Percentiles rank a stretch among this genome's conserved stretches.
These are phyloP conservation scores for Aspergillus texensis DNA, from an alignment of 2,329 filamentous ascomycete species.

Conservation along the genomic window DNA sequence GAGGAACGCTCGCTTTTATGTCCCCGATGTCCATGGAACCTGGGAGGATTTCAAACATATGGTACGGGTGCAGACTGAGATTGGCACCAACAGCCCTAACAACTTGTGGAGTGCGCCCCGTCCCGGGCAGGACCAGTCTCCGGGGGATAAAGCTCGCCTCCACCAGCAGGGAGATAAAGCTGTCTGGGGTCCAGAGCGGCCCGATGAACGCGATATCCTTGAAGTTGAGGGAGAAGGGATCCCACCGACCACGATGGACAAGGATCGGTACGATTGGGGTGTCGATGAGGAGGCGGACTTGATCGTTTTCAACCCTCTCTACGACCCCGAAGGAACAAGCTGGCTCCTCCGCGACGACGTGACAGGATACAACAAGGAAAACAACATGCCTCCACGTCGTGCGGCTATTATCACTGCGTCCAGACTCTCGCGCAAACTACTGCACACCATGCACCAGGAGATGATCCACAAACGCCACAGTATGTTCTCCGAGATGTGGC, in stretches of 20 bases:
- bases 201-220: slow-evolving; percentile 69
- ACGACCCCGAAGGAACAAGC: slow-evolving; percentile 82
- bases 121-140: slow-evolving; percentile 23
- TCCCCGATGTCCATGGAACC: slow-evolving; percentile 72
- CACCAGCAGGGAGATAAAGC: slow-evolving; percentile 58
- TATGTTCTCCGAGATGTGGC: slow-evolving; percentile 98
- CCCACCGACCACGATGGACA: slow-evolving; percentile 72
- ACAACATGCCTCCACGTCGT: slow-evolving; percentile 67
- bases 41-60: slow-evolving; percentile 82
- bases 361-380: slow-evolving; percentile 74
- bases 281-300: slow-evolving; percentile 88
- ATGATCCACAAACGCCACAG: slow-evolving; percentile 82
- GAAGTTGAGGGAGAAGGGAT: slow-evolving; percentile 71
- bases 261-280: slow-evolving; percentile 83
- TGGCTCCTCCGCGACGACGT: slow-evolving; percentile 84
- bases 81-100: slow-evolving; percentile 65
- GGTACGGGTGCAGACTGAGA: slow-evolving; percentile 74
- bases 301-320: slow-evolving; percentile 89
- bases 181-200: slow-evolving; percentile 83
- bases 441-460: slow-evolving; percentile 88
- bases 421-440: slow-evolving; percentile 76
- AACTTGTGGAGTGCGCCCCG: slow-evolving; percentile 65
- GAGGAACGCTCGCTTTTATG: slow-evolving; percentile 74
- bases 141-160: slow-evolving; percentile 29
- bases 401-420: slow-evolving; percentile 87